A percentile compares a stretch with the other conserved stretches of the same genome.
Conservation (phyloP, 192 early-diverging fungal species). For the Coemansia sp. region DNA sequence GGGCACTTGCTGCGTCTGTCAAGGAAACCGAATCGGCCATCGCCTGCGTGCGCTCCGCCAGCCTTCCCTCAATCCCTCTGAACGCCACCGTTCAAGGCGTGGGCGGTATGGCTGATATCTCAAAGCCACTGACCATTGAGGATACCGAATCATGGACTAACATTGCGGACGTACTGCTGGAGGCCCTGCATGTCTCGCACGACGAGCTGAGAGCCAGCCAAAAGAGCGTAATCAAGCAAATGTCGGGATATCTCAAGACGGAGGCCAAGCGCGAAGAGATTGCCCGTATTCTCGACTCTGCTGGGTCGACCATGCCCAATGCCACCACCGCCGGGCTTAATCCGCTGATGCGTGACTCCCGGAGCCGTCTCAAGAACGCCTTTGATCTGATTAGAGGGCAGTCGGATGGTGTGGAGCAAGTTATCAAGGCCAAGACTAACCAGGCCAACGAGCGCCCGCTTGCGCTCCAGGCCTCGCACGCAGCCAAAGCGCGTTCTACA, state of each 20-base stretch:
- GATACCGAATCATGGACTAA: slow-evolving; percentile 44
- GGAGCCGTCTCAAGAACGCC: slow-evolving; percentile 31
- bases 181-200: slow-evolving; percentile 39
- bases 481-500: no score
- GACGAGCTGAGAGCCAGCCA: slow-evolving; percentile 48
- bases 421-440: slow-evolving; percentile 22
- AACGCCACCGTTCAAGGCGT: slow-evolving; percentile 27
- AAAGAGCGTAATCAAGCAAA: slow-evolving; percentile 26
- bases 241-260: slow-evolving; percentile 25
- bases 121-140: slow-evolving; percentile 38
- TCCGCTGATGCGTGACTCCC: slow-evolving; percentile 49
- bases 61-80: slow-evolving; percentile 43
- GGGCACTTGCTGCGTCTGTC: slow-evolving; percentile 28
- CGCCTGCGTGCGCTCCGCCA: slow-evolving; percentile 23
- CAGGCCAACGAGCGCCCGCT: slow-evolving; percentile 16
- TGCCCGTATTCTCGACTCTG: slow-evolving; percentile 25
- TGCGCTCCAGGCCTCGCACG: slow-evolving; percentile 21
- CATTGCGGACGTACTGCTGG: slow-evolving; percentile 43
- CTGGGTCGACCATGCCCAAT: slow-evolving; percentile 17
- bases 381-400: slow-evolving; percentile 20
- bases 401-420: slow-evolving; percentile 25
- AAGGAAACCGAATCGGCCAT: slow-evolving; percentile 28
- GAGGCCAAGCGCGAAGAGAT: slow-evolving; percentile 51
- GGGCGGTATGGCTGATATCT: slow-evolving; percentile 18
- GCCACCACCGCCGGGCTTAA: slow-evolving; percentile 29